phyloP scores from a whole-genome alignment of 1,284 basidiomycete genomes.

The Porodaedalea pini region DNA sequence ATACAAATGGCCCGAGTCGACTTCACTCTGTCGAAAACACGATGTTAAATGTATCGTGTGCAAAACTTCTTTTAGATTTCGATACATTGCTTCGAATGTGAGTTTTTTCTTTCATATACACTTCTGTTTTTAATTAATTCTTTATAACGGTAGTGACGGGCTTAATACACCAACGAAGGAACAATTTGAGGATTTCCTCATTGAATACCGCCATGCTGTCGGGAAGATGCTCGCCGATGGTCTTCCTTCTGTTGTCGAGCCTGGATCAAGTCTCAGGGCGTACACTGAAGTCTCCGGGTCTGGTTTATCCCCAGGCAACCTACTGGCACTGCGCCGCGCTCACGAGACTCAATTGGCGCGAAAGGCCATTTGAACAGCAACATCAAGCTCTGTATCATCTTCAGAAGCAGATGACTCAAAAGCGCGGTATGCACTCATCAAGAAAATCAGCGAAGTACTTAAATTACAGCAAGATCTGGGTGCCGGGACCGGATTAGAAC shows the following conservation, averaged over 20 bases:
- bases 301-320: neutral
- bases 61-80: neutral
- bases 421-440: neutral
- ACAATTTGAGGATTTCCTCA: too few species aligned
- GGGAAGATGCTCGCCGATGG: too few species aligned
- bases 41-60: neutral
- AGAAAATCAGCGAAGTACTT: neutral
- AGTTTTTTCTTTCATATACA: too few species aligned
- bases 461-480: neutral
- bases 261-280: too few species aligned
- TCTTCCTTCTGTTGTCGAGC: too few species aligned
- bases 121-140: too few species aligned
- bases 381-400: neutral
- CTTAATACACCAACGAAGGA: too few species aligned
- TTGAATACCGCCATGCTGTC: too few species aligned
- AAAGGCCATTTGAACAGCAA: neutral
- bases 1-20: neutral
- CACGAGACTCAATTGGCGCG: neutral
- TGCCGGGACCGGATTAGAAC: constrained; percentile 2
- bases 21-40: neutral
- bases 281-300: neutral
- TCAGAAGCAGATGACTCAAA: neutral
- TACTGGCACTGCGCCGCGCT: neutral
- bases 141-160: too few species aligned
- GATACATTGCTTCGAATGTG: neutral